Conservation (phyloP, 2,329 filamentous ascomycete genomes). For the Pseudogymnoascus sp. region DNA sequence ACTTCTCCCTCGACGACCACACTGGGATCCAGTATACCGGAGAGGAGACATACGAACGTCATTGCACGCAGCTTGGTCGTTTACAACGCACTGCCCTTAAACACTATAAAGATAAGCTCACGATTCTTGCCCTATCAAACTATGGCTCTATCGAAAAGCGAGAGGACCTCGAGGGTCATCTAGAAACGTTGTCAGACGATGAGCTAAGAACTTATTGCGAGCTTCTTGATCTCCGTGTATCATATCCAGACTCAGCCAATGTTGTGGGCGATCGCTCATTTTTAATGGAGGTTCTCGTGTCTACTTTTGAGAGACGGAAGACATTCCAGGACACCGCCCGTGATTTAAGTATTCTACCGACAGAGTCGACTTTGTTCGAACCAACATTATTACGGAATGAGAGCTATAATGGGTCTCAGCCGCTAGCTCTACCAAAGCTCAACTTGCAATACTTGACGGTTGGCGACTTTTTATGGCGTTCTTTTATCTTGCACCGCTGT, state of each 20-base stretch:
- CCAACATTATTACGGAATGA: conserved; percentile 72
- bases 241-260: conserved; percentile 67
- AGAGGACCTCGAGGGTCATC: conserved; percentile 67
- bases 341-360: conserved; percentile 71
- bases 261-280: conserved; percentile 57
- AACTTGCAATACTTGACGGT: conserved; percentile 94
- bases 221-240: conserved; percentile 68
- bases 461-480: conserved; percentile 94
- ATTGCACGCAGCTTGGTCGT: conserved; percentile 68
- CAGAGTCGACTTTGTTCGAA: conserved; percentile 75
- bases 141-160: conserved; percentile 80
- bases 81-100: conserved; percentile 73
- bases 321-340: conserved; percentile 76
- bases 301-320: conserved; percentile 66
- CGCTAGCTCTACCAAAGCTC: conserved; percentile 84
- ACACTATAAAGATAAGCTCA: conserved; percentile 81
- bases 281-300: conserved; percentile 64
- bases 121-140: conserved; percentile 86
- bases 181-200: conserved; percentile 64
- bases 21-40: conserved; percentile 68
- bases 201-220: conserved; percentile 65
- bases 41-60: conserved; percentile 68
- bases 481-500: conserved; percentile 78
- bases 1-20: conserved; percentile 88
- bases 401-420: conserved; percentile 75